Base-by-base conservation (phyloP, 2,329 filamentous ascomycete genomes). In the Penicillium sp. region DNA sequence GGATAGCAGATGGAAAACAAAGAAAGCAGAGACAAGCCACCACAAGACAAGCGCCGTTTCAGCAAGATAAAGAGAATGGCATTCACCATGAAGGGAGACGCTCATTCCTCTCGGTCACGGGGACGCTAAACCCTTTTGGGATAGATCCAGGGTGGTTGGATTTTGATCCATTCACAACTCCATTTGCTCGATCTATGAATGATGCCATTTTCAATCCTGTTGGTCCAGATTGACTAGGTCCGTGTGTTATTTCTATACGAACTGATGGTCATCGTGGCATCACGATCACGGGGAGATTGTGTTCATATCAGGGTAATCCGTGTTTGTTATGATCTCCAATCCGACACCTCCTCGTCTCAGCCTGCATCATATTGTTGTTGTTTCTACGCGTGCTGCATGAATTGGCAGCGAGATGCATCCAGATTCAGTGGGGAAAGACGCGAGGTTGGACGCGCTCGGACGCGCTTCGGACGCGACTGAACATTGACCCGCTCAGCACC, bases 51-150 rank as follows among this genome's bases (percentile, higher is more conserved):
- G 18, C 18, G 18, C 9, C 18, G 18, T 22, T 22, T 22, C 18
- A 25, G 33, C 25, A 27, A n/a, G 25, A 27, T 11, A 27, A 30
- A 30, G 28, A 30, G 28, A 30, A 30, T 30, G 18, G 18, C 18
- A 22, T 22, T 22, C 5, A 22, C 5, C 18, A 22, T 40, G 33
- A 42, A 41, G 44, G 35, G 36, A 39, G 54, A 47, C 40, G 47
- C 52, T 54, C 54, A 51, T 56, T 45, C 47, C 55, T 52, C 44
- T 48, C 42, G 48, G 60, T 64, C 61, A 64, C 61, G 55, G 59
- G 20, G 39, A 42, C 60, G 54, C 61, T 64, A 64, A 50, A 18
- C 60, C 59, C 17, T 17, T 53, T 50, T 44, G n/a, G 50, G 48
- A 31, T 26, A 27, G 28, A 9, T 23, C 14, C 15, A 30, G 13